Evolutionary conservation across 2,329 filamentous ascomycete genomes (phyloP).

Genomic region (Talaromyces rugulosus): DNA sequence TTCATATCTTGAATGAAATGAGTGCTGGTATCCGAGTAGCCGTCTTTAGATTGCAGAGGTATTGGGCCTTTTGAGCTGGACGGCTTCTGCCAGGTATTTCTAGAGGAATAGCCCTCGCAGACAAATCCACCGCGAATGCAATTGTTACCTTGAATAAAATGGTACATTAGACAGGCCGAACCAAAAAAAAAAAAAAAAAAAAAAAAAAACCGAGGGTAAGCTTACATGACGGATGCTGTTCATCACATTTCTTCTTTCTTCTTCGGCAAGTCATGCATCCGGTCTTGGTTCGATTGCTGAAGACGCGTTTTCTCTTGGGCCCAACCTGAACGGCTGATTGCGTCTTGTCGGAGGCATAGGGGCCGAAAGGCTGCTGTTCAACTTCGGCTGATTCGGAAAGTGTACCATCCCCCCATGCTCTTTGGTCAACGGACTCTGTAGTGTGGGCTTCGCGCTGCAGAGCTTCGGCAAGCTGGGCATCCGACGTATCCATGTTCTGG

Average conservation of each 20-base stretch:
- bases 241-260: constrained; percentile 97
- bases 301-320: constrained; percentile 52
- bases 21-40: constrained; percentile 36
- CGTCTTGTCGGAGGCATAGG: constrained; percentile 30
- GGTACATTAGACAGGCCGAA: constrained; percentile 14
- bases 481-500: constrained; percentile 42
- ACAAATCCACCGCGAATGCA: constrained; percentile 85
- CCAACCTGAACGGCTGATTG: constrained; percentile 34
- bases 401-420: constrained; percentile 30
- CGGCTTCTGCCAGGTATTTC: constrained; percentile 73
- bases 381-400: constrained; percentile 30
- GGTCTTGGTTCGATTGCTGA: constrained; percentile 94
- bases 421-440: constrained; percentile 30
- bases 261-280: constrained; percentile 88
- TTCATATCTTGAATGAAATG: constrained; percentile 37
- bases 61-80: constrained; percentile 65
- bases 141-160: constrained; percentile 64
- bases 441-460: constrained; percentile 48
- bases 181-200: neutral
- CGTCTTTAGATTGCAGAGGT: constrained; percentile 79
- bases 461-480: constrained; percentile 49
- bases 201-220: constrained; percentile 16
- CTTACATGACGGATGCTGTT: constrained; percentile 87
- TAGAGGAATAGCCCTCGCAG: constrained; percentile 84
- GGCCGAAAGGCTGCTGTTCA: constrained; percentile 30